Percentiles rank a stretch among this genome's conserved stretches.
These are phyloP conservation scores for Stenocarpella maydis DNA, from an alignment of 2,329 filamentous ascomycete species.

Conservation along the genomic window DNA sequence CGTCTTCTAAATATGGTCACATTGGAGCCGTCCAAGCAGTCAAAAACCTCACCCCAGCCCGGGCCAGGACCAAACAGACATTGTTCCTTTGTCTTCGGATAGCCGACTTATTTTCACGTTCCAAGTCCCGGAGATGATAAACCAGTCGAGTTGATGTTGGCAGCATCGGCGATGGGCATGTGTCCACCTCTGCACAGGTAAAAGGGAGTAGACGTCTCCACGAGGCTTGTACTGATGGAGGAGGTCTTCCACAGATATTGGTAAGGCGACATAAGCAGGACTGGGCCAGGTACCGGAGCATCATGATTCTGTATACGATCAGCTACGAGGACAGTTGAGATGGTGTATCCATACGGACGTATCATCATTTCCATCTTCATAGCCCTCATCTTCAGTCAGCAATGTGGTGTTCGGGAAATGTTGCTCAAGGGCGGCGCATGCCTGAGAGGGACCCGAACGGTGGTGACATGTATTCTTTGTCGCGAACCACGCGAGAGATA, in stretches of 20 bases:
- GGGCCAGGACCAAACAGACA: conserved; percentile 45
- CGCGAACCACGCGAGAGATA: neutral
- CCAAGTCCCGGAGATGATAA: conserved; percentile 49
- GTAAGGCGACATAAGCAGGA: conserved; percentile 42
- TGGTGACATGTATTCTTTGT: neutral
- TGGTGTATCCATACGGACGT: neutral
- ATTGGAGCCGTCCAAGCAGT: conserved; percentile 38
- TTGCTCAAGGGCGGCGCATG: conserved; percentile 3
- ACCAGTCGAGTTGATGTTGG: conserved; percentile 41
- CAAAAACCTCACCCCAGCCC: conserved; percentile 44
- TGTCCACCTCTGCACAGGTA: conserved; percentile 43
- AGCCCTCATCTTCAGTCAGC: neutral
- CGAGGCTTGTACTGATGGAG: conserved; percentile 37
- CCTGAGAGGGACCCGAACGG: neutral
- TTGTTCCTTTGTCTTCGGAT: conserved; percentile 41
- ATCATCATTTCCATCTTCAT: neutral
- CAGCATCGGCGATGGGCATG: conserved; percentile 40
- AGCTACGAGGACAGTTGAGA: neutral
- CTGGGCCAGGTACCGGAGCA: conserved; percentile 19
- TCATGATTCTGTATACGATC: neutral
- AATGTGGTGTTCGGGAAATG: neutral
- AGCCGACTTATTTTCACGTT: conserved; percentile 43
- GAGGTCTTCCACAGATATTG: conserved; percentile 34
- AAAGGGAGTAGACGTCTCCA: conserved; percentile 37
- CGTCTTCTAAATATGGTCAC: conserved; percentile 42